phyloP scores from a whole-genome alignment of 2,329 filamentous ascomycete genomes.

The Mycosphaerelloides madeirae region DNA sequence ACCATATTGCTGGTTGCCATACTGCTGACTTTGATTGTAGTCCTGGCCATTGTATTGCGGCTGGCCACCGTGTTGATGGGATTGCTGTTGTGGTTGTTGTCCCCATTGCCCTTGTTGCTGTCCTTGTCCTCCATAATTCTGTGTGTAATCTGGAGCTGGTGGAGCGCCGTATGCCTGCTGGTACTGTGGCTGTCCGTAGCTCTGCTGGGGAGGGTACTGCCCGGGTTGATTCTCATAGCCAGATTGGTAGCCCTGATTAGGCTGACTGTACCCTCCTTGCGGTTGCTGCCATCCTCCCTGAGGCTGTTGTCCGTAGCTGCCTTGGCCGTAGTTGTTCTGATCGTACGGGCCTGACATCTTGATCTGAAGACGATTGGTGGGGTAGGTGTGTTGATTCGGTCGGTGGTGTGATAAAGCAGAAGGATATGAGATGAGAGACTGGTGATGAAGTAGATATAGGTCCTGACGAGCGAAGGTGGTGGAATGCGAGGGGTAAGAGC shows the following conservation, averaged over 20 bases:
- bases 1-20: constrained; percentile 16
- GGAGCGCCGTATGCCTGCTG: constrained; percentile 28
- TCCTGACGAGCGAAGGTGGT: no score
- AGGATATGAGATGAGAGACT: no score
- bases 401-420: no score
- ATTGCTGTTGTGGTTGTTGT: constrained; percentile 20
- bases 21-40: constrained; percentile 6
- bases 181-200: constrained; percentile 26
- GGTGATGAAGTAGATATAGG: no score
- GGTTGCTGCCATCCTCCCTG: constrained; percentile 12
- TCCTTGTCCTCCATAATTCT: not conserved
- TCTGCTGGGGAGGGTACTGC: constrained; percentile 21
- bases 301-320: constrained; percentile 17
- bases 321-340: constrained; percentile 18
- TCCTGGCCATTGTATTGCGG: constrained; percentile 13
- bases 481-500: not conserved
- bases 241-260: constrained; percentile 22
- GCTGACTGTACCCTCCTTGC: constrained; percentile 19
- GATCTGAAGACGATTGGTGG: not conserved
- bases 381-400: not conserved
- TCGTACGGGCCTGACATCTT: constrained; percentile 23
- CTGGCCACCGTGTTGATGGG: constrained; percentile 17
- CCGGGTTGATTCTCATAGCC: constrained; percentile 24
- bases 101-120: no score
- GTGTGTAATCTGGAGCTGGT: constrained; percentile 24